Conservation (phyloP, 2,329 filamentous ascomycete genomes). For the Hymenotorrendiella dingleyae region DNA sequence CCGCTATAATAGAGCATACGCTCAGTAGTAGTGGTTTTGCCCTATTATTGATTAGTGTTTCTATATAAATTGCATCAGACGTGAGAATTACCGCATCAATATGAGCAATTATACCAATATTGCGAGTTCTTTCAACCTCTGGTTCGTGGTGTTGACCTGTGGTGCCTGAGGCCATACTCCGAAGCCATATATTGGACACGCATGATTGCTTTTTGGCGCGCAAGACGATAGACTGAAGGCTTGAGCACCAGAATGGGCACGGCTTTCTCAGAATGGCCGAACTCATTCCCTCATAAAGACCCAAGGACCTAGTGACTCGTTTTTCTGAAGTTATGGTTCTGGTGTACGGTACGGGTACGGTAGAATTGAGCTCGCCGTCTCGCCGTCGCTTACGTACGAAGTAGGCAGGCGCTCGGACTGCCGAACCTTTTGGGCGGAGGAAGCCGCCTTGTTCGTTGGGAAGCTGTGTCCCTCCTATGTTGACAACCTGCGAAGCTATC, state of each 20-base stretch:
- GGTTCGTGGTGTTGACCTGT: conserved; percentile 17
- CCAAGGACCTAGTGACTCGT: too few species aligned
- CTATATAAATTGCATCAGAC: background rate
- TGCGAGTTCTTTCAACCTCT: conserved; percentile 58
- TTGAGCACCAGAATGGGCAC: conserved; percentile 24
- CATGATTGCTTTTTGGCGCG: background rate
- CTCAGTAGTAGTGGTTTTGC: conserved; percentile 97
- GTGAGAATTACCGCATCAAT: conserved; percentile 69
- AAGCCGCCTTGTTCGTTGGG: too few species aligned
- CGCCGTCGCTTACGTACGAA: too few species aligned
- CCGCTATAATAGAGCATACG: conserved; percentile 98
- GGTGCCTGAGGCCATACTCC: conserved; percentile 16
- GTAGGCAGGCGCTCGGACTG: too few species aligned
- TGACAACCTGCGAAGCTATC: too few species aligned
- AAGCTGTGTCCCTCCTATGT: too few species aligned
- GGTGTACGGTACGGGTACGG: too few species aligned
- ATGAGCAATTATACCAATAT: conserved; percentile 97
- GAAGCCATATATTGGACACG: conserved; percentile 6
- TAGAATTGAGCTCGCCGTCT: conserved; percentile 1
- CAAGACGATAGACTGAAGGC: conserved; percentile 9
- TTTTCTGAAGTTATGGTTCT: too few species aligned
- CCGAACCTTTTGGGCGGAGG: too few species aligned
- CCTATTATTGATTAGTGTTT: conserved; percentile 39
- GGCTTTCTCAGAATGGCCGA: conserved; percentile 17
- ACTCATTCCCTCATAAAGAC: conserved; percentile 29